These are phyloP conservation scores for Rutstroemia sp. DNA, from an alignment of 2,329 filamentous ascomycete species.

Conservation along the genomic window DNA sequence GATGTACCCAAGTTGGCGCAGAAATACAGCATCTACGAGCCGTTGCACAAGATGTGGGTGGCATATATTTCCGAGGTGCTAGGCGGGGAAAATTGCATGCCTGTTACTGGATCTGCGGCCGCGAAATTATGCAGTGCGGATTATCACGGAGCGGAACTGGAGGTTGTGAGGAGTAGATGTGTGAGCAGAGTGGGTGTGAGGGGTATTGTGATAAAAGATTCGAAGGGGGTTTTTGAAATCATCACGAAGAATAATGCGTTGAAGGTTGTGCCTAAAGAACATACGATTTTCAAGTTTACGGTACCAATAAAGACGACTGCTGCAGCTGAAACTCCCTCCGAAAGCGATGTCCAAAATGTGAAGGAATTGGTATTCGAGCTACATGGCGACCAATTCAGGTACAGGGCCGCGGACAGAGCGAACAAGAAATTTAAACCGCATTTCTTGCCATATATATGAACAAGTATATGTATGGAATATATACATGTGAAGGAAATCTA, in stretches of 20 bases:
- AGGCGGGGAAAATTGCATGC: constrained; percentile 13
- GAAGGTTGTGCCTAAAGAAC: constrained; percentile 83
- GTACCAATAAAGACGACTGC: constrained; percentile 41
- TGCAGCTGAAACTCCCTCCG: constrained; percentile 9
- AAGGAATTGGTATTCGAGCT: constrained; percentile 70
- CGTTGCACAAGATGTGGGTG: constrained; percentile 72
- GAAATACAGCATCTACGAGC: constrained; percentile 70
- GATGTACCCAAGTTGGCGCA: constrained; percentile 61
- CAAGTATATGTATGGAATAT: background rate
- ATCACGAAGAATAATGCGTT: constrained; percentile 61
- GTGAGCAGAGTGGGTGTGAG: constrained; percentile 72
- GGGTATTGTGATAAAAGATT: constrained; percentile 86
- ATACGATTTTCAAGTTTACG: constrained; percentile 74
- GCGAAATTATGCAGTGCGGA: constrained; percentile 80
- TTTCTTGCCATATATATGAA: constrained; percentile 66
- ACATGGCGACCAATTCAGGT: constrained; percentile 79
- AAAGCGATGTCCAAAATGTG: background rate
- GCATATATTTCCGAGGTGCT: constrained; percentile 80
- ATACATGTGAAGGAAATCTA: too few species aligned
- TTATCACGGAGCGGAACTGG: constrained; percentile 77
- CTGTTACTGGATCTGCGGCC: constrained; percentile 38
- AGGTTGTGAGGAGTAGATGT: constrained; percentile 77
- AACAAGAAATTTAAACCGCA: constrained; percentile 89
- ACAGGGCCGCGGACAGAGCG: constrained; percentile 73
- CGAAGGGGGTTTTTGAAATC: constrained; percentile 78